A percentile compares a stretch with the other conserved stretches of the same genome.
phyloP scores from a whole-genome alignment of 2,329 filamentous ascomycete genomes.

The Fusarium decemcellulare region DNA sequence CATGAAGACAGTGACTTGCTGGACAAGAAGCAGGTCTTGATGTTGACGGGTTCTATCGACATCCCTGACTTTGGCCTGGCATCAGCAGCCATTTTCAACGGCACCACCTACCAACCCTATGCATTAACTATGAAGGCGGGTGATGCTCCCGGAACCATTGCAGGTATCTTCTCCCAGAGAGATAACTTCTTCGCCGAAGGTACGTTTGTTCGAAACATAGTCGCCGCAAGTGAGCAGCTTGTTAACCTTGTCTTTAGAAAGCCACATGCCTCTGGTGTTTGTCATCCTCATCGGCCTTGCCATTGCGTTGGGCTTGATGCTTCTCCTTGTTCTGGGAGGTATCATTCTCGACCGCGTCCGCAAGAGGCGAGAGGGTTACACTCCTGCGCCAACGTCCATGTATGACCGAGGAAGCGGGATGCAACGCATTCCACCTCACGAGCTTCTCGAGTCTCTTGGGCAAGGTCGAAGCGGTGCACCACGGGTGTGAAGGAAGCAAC shows the following conservation, averaged over 20 bases:
- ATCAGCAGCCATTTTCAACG: slow-evolving; percentile 91
- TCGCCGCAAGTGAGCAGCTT: neutral
- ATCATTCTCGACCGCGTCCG: slow-evolving; percentile 82
- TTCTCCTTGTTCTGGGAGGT: slow-evolving; percentile 82
- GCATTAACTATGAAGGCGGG: slow-evolving; percentile 80
- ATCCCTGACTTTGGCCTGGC: slow-evolving; percentile 83
- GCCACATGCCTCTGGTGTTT: slow-evolving; percentile 79
- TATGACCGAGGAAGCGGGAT: slow-evolving; percentile 72
- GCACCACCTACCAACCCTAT: slow-evolving; percentile 83
- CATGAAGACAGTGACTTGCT: slow-evolving; percentile 78
- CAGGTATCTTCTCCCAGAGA: slow-evolving; percentile 87
- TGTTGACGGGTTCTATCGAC: slow-evolving; percentile 87
- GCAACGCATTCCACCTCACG: slow-evolving; percentile 71
- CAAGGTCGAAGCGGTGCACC: slow-evolving; percentile 64
- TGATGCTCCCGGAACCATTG: slow-evolving; percentile 79
- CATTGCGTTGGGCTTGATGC: slow-evolving; percentile 82
- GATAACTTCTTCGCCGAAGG: slow-evolving; percentile 79
- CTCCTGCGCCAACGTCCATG: slow-evolving; percentile 79
- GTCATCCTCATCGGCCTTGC: slow-evolving; percentile 86
- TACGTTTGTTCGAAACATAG: slow-evolving; percentile 59
- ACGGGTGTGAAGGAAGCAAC: slow-evolving; percentile 58
- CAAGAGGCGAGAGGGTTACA: slow-evolving; percentile 84
- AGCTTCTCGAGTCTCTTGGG: slow-evolving; percentile 69
- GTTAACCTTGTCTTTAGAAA: slow-evolving; percentile 50
- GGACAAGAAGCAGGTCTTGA: slow-evolving; percentile 76